These are phyloP conservation scores for Colletotrichum musicola DNA, from an alignment of 2,329 filamentous ascomycete genomes.

Conservation along the genomic window DNA sequence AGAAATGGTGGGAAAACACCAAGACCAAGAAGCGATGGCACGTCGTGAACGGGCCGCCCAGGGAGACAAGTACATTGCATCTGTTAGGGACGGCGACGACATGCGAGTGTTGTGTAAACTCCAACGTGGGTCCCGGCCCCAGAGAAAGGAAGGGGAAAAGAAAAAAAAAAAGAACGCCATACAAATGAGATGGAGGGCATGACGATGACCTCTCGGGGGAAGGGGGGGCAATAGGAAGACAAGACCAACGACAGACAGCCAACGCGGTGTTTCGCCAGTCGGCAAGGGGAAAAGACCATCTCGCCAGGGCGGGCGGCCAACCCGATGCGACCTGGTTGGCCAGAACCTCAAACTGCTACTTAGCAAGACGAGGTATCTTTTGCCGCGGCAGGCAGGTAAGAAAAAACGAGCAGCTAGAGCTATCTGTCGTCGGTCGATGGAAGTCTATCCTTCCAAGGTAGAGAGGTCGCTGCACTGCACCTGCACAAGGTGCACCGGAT, in stretches of 20 bases:
- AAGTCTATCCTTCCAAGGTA: too few relatives aligned
- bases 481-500: conserved; percentile 15
- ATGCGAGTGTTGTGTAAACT: conserved; percentile 11
- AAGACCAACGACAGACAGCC: background rate
- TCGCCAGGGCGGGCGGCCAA: conserved; percentile 15
- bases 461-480: too few relatives aligned
- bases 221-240: background rate
- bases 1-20: conserved; percentile 36
- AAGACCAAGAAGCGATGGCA: conserved; percentile 36
- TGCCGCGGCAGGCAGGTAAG: conserved; percentile 31
- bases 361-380: background rate
- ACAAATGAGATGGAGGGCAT: conserved; percentile 23
- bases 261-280: conserved; percentile 31
- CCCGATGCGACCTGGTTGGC: conserved; percentile 16
- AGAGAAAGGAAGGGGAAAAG: conserved; percentile 28
- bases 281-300: conserved; percentile 27
- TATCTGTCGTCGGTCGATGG: too few relatives aligned
- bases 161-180: too few relatives aligned
- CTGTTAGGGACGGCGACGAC: background rate
- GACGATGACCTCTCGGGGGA: background rate
- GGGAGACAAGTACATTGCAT: conserved; percentile 7
- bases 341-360: background rate
- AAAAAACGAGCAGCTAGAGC: background rate
- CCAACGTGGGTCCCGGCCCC: conserved; percentile 31
- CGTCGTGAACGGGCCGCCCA: conserved; percentile 28